phyloP scores from a whole-genome alignment of 495 filamentous ascomycete genomes.

The Aspergillus biplanus region DNA sequence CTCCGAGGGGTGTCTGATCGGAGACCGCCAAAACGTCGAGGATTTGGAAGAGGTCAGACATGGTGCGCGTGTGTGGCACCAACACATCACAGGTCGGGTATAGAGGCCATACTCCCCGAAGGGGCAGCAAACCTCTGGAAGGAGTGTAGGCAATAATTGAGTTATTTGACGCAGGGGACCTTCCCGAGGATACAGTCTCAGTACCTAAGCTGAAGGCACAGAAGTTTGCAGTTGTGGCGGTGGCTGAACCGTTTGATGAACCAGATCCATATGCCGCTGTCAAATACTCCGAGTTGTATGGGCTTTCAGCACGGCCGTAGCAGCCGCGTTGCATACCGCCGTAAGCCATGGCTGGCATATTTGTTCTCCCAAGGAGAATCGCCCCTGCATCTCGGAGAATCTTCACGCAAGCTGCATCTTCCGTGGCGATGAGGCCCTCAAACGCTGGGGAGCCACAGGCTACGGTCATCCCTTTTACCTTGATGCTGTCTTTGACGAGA shows the following conservation, averaged over 20 bases:
- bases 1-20: conserved; percentile 31
- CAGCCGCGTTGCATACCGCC: conserved; percentile 46
- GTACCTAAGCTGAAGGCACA: conserved; percentile 43
- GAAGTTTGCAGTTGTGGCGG: conserved; percentile 39
- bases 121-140: conserved; percentile 39
- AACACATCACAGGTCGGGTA: conserved; percentile 44
- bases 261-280: conserved; percentile 43
- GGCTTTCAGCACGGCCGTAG: conserved; percentile 42
- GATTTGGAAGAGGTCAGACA: conserved; percentile 35
- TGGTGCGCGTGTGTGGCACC: conserved; percentile 40
- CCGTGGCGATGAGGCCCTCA: conserved; percentile 61
- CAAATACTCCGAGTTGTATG: conserved; percentile 37
- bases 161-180: conserved; percentile 44
- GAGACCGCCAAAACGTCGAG: conserved; percentile 37
- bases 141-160: conserved; percentile 43
- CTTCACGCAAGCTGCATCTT: conserved; percentile 67
- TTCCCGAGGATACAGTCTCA: conserved; percentile 44
- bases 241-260: conserved; percentile 44
- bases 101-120: conserved; percentile 41
- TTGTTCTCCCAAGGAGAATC: conserved; percentile 60
- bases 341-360: conserved; percentile 48
- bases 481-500: conserved; percentile 73
- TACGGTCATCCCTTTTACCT: conserved; percentile 68
- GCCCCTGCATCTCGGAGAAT: conserved; percentile 56
- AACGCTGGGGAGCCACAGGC: conserved; percentile 57